Evolutionary conservation across 164 flowering plant genomes (phyloP).

Genomic region (Buxus sempervirens): DNA sequence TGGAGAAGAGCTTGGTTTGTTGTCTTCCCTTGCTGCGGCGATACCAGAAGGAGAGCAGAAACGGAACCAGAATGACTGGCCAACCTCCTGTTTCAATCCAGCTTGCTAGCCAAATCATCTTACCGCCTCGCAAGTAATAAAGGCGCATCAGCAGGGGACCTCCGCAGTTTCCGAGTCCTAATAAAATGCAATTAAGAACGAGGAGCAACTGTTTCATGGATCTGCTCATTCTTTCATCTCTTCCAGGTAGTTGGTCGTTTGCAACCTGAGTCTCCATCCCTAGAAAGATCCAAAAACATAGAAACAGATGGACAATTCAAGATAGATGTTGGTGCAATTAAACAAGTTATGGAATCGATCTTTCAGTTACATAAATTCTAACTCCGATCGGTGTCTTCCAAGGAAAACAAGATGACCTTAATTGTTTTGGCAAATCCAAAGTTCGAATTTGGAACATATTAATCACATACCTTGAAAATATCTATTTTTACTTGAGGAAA

Average conservation of each 20-base stretch:
- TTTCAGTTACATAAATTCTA: too few species aligned
- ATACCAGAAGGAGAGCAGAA: constrained; percentile 9
- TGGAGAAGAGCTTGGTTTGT: constrained; percentile 15
- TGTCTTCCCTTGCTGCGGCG: not conserved
- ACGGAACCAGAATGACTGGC: constrained; percentile 50
- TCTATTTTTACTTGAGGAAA: too few species aligned
- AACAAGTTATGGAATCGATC: too few species aligned
- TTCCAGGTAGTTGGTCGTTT: not conserved
- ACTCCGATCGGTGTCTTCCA: too few species aligned
- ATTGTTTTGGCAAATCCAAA: too few species aligned
- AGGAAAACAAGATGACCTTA: too few species aligned
- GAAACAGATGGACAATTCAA: too few species aligned
- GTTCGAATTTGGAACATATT: too few species aligned
- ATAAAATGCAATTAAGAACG: constrained; percentile 25
- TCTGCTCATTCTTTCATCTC: not conserved
- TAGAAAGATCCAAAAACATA: not conserved
- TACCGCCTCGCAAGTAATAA: constrained; percentile 58
- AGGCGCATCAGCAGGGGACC: constrained; percentile 48
- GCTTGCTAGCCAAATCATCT: constrained; percentile 30
- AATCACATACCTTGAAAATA: too few species aligned
- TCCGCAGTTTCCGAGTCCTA: constrained; percentile 36
- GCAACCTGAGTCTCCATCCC: not conserved
- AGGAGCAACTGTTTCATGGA: constrained; percentile 20
- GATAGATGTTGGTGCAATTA: too few species aligned
- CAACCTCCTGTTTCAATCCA: constrained; percentile 50